Conservation (phyloP, 2,329 filamentous ascomycete species). For the Fusarium subglutinans region DNA sequence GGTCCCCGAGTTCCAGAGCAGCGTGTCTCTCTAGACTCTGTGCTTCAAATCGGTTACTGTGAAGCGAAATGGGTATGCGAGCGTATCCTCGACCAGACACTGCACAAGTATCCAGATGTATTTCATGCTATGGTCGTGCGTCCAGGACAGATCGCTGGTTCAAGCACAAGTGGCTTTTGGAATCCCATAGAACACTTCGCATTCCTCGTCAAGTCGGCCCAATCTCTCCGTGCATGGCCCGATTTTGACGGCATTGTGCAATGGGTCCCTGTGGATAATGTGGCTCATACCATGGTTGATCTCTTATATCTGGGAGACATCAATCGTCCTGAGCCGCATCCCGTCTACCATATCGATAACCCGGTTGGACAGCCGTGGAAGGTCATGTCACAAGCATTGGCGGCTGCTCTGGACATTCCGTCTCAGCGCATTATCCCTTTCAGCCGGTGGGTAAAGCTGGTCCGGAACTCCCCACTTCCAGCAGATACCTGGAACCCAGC, state of each 20-base stretch:
- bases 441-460: background rate
- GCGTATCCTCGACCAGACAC: no score
- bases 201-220: conserved; percentile 60
- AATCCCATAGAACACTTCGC: conserved; percentile 61
- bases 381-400: conserved; percentile 1
- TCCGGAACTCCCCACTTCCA: background rate
- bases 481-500: background rate
- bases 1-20: no score
- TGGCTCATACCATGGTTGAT: conserved; percentile 22
- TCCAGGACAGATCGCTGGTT: conserved; percentile 63
- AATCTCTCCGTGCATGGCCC: conserved; percentile 55
- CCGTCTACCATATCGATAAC: conserved; percentile 40
- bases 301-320: background rate
- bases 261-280: conserved; percentile 58
- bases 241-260: conserved; percentile 51
- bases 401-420: background rate
- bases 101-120: conserved; percentile 41
- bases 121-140: conserved; percentile 58
- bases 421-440: background rate
- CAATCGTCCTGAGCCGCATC: background rate
- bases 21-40: no score
- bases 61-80: no score
- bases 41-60: no score
- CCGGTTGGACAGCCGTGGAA: conserved; percentile 31
- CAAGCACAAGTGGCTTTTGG: conserved; percentile 60